phyloP scores from a whole-genome alignment of 176 grass and related monocot species.

The Bromus sterilis region DNA sequence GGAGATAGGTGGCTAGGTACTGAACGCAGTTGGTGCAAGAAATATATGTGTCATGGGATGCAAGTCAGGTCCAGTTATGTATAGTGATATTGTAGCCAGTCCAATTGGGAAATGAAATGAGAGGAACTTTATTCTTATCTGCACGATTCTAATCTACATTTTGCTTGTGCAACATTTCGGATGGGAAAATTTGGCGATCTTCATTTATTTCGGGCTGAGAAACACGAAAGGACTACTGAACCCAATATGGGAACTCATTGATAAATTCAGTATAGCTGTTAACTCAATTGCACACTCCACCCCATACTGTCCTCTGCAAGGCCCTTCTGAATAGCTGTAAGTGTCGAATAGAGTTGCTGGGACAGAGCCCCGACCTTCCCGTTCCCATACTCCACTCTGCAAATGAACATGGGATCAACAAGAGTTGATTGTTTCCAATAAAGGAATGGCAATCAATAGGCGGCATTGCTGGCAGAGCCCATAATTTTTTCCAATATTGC shows the following conservation, averaged over 20 bases:
- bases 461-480: not conserved
- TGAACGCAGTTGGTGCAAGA: not conserved
- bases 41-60: slow-evolving; percentile 2
- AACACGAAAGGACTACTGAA: too few relatives aligned
- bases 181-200: too few relatives aligned
- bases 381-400: slow-evolving; percentile 73
- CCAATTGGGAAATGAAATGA: not conserved
- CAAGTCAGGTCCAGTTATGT: not conserved
- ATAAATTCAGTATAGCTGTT: not conserved
- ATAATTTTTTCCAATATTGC: not conserved
- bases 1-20: not conserved
- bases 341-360: slow-evolving; percentile 53
- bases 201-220: too few relatives aligned
- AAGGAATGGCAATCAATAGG: not conserved
- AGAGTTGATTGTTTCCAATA: not conserved
- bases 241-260: too few relatives aligned
- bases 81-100: not conserved
- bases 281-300: slow-evolving; percentile 56
- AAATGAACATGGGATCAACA: not conserved
- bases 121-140: too few relatives aligned
- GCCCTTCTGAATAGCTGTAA: slow-evolving; percentile 74
- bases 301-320: slow-evolving; percentile 59
- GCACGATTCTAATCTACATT: too few relatives aligned
- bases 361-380: slow-evolving; percentile 57
- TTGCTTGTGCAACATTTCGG: too few relatives aligned